phyloP scores from a whole-genome alignment of 805 yeast genomes.

The Metschnikowia lochheadii region DNA sequence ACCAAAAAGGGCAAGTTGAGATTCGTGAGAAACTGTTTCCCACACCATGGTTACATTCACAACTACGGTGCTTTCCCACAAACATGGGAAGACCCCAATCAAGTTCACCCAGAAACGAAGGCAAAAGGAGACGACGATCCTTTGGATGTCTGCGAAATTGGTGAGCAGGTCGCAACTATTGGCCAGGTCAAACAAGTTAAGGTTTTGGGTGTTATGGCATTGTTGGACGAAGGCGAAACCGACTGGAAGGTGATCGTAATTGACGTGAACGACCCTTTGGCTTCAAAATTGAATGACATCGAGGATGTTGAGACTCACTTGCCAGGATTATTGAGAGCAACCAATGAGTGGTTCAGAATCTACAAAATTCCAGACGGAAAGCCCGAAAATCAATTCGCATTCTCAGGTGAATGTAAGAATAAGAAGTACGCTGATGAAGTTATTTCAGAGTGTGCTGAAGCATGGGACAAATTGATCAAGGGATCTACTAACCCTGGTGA shows the following conservation, averaged over 20 bases:
- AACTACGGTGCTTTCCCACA: constrained; percentile 89
- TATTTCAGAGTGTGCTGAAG: constrained; percentile 43
- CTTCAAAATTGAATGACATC: constrained; percentile 54
- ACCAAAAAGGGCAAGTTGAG: constrained; percentile 69
- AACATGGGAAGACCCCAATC: constrained; percentile 96
- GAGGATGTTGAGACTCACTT: constrained; percentile 62
- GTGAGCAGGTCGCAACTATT: constrained; percentile 42
- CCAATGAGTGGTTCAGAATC: constrained; percentile 76
- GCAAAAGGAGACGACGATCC: constrained; percentile 49
- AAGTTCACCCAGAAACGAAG: constrained; percentile 40
- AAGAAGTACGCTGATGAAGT: constrained; percentile 37
- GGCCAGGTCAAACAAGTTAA: constrained; percentile 52
- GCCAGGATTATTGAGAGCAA: constrained; percentile 68
- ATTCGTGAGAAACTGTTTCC: constrained; percentile 75
- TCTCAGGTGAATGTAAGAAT: constrained; percentile 62
- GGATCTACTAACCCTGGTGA: constrained; percentile 33
- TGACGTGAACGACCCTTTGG: constrained; percentile 62
- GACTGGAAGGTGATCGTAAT: constrained; percentile 90
- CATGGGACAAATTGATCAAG: constrained; percentile 61
- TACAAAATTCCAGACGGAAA: constrained; percentile 84
- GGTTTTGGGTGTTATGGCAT: constrained; percentile 70
- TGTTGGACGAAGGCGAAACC: constrained; percentile 90
- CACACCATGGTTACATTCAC: constrained; percentile 79
- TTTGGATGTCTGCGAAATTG: constrained; percentile 47
- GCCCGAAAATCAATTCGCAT: constrained; percentile 70